Evolutionary conservation across 306 rosid genomes (phyloP), one percentile per base, ranked within the genome.

Genomic region (Myrica gale): DNA sequence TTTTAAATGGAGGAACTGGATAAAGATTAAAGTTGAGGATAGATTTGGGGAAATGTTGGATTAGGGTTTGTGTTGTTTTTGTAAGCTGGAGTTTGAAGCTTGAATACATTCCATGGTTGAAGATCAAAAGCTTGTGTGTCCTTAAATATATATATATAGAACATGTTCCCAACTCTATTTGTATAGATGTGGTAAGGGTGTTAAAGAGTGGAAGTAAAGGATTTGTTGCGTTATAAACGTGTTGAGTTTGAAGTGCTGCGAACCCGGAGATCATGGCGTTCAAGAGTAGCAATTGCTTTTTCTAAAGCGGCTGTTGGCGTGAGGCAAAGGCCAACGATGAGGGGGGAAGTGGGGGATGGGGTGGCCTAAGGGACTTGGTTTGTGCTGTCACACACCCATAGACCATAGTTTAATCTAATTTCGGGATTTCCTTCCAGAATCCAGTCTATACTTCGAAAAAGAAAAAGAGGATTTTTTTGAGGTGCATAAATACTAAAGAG

Each of bases 321-420:
- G 83, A 79, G 57, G 78, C 46, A 76, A 83, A 68, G 67, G 74
- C 68, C 74, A 77, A 88, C 81, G 23, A 78, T 81, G 79, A 85
- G 84, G 51, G 42, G 4, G 4, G 75, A 54, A 73, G 79, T 76
- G 69, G 74, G 56, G 73, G 54, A 23, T 23, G 26, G 26, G 1
- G 26, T 23, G 32, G 32, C 32, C 32, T 26, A 26, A 26, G 2
- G 32, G 32, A 26, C 32, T 26, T 26, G 32, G 32, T 26, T 55
- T 26, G 57, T 81, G 86, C 81, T 77, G 74, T 52, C 81, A 82
- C 86, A 58, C 92, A 26, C 32, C 32, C 32, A 26, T 26, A 26
- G 32, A 26, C 32, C 32, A 26, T 26, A 26, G 32, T 26, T 26
- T 26, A 26, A 26, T 26, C 32, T 26, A 26, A 26, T 26, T 26